Base-by-base conservation (phyloP, 768 basidiomycete genomes). In the Rhodotorula diobovata region DNA sequence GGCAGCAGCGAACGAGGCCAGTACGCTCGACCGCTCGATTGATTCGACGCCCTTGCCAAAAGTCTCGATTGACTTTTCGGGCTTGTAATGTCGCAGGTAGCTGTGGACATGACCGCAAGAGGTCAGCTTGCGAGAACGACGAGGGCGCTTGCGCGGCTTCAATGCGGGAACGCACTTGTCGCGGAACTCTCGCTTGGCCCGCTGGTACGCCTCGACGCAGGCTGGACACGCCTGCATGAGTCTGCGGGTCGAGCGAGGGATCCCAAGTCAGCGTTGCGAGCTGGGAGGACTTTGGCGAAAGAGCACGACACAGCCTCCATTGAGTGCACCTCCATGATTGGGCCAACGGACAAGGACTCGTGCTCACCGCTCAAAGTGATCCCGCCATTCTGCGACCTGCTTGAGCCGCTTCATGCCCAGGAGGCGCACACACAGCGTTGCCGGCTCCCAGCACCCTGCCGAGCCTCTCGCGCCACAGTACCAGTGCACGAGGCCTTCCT, bases 361-460 rank as follows among this genome's bases (percentile, higher is more conserved):
- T 12, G 59, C 73, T 56, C n/a, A 74, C 73, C 35, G 16, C 7
- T 71, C 73, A 23, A 71, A 71, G 69, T 82, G 84, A 28, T 78
- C 79, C 79, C 87, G 86, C 90, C 91, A 94, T 50, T 81, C 79
- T 4, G 84, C 83, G 7, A 90, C 88, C 41, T 82, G 81, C 0
- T 82, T 80, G 61, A 85, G 32, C n/a, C 55, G 85, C 63, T 80
- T 76, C 76, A 91, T 96, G 18, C 92, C 92, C 78, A 89, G 88
- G 50, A 96, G 80, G 61, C 92, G 86, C 48, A 95, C 82, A 60
- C 91, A 84, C 81, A 93, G 96, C 1, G 87, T 87, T 0, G 93
- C 91, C 4, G 88, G 86, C 68, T 86, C 88, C 69, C 69, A 71
- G 16, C 84, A 79, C 0, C 85, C 87, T 45, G 85, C 81, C 16